Percentiles rank a stretch among this genome's conserved stretches.
Evolutionary conservation across 352 stramenopile genomes (phyloP).

Genomic region (Saprolegnia diclina): DNA sequence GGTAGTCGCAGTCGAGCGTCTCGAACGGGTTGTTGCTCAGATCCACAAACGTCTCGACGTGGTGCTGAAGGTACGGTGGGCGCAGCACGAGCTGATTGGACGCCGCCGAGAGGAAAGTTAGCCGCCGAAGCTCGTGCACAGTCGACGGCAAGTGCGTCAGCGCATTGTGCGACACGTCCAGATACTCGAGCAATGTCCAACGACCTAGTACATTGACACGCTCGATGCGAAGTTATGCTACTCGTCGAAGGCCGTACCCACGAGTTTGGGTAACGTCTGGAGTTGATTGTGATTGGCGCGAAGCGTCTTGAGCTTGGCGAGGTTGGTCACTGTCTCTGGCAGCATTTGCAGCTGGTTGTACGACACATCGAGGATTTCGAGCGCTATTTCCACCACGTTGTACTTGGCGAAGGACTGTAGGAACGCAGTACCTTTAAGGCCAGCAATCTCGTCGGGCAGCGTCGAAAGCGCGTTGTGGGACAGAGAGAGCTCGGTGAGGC

Average conservation of each 20-base stretch:
- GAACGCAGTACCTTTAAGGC: constrained; percentile 39
- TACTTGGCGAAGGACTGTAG: constrained; percentile 34
- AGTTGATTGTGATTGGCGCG: constrained; percentile 43
- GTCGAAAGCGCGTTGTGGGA: constrained; percentile 40
- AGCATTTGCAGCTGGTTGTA: constrained; percentile 40
- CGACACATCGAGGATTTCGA: constrained; percentile 44
- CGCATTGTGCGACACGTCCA: constrained; percentile 48
- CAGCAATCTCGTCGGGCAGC: constrained; percentile 40
- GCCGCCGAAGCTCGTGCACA: constrained; percentile 33
- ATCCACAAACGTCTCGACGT: constrained; percentile 39
- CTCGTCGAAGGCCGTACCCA: constrained; percentile 36
- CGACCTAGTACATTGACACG: constrained; percentile 30
- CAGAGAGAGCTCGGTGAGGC: constrained; percentile 37
- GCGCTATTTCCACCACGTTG: constrained; percentile 34
- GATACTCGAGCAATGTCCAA: constrained; percentile 34
- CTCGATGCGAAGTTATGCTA: background rate
- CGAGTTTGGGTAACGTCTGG: constrained; percentile 35
- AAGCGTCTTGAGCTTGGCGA: constrained; percentile 39
- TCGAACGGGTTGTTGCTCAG: constrained; percentile 65
- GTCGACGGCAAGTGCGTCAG: constrained; percentile 48
- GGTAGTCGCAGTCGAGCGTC: background rate
- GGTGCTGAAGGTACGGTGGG: constrained; percentile 32
- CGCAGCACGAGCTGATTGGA: constrained; percentile 39
- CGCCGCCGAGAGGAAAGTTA: constrained; percentile 42
- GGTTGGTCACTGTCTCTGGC: constrained; percentile 37